Percentiles rank a stretch among this genome's conserved stretches.
phyloP scores from a whole-genome alignment of 208 protist genomes.

The Leishmania amazonensis region DNA sequence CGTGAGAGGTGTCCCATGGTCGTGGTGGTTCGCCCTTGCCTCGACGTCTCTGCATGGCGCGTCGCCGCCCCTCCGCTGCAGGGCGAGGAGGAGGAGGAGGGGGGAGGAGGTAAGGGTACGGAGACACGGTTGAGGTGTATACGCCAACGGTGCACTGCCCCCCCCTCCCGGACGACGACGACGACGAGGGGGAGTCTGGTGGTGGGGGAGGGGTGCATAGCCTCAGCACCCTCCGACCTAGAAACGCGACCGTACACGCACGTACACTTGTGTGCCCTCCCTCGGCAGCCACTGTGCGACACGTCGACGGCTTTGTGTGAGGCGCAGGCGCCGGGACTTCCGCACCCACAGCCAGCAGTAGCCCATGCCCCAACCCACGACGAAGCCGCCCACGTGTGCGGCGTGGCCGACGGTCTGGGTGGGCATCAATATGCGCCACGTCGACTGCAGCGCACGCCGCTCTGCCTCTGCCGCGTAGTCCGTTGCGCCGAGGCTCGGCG shows the following conservation, averaged over 20 bases:
- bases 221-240: neutral
- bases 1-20: no score
- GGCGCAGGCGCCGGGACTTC: slow-evolving; percentile 11
- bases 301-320: neutral
- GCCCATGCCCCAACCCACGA: slow-evolving; percentile 42
- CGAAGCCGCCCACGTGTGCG: slow-evolving; percentile 70
- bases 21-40: no score
- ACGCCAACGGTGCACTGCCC: neutral
- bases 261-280: neutral
- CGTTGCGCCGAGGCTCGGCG: neutral
- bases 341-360: slow-evolving; percentile 35
- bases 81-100: no score
- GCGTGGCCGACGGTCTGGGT: slow-evolving; percentile 59
- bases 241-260: neutral
- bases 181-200: neutral
- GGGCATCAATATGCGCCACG: slow-evolving; percentile 36
- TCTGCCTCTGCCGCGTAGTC: neutral
- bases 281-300: neutral
- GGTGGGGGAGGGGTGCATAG: neutral
- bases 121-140: no score
- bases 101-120: no score
- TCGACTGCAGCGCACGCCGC: slow-evolving; percentile 13
- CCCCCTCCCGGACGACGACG: neutral
- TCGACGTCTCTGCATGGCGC: no score
- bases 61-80: no score